A percentile compares a stretch with the other conserved stretches of the same genome.
phyloP scores from a whole-genome alignment of 2,329 filamentous ascomycete genomes.

The Magnaporthiopsis incrustans region DNA sequence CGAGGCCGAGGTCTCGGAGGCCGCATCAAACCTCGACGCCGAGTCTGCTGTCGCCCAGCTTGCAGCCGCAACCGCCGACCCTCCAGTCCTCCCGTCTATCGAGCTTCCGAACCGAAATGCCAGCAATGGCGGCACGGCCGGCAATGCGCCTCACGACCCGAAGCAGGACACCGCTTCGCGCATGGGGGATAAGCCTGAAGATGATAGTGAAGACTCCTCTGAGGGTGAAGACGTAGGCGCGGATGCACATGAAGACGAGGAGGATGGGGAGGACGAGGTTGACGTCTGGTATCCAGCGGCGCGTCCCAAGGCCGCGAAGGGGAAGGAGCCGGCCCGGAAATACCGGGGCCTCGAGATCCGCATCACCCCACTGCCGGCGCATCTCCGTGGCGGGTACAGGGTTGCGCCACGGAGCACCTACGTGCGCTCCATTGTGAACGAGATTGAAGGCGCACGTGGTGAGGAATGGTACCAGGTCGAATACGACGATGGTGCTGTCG shows the following conservation, averaged over 20 bases:
- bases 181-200: background rate
- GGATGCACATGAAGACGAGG: background rate
- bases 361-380: conserved; percentile 9
- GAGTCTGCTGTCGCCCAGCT: background rate
- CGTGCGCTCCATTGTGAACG: conserved; percentile 10
- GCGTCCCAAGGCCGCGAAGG: background rate
- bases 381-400: conserved; percentile 10
- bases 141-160: background rate
- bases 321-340: background rate
- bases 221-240: background rate
- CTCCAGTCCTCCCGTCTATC: background rate
- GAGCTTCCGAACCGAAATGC: background rate
- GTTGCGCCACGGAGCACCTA: conserved; percentile 11
- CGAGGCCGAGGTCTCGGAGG: background rate
- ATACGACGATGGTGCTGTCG: conserved; percentile 13
- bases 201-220: background rate
- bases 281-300: background rate
- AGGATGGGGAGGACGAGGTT: background rate
- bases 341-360: conserved; percentile 9
- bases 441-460: conserved; percentile 2
- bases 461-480: conserved; percentile 13
- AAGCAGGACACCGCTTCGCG: background rate
- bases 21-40: background rate
- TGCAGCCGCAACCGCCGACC: background rate
- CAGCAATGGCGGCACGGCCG: background rate